Percentiles rank a stretch among this genome's conserved stretches.
These are phyloP conservation scores for Wickerhamiella spandovensis DNA, from an alignment of 805 yeast genomes.

Conservation along the genomic window DNA sequence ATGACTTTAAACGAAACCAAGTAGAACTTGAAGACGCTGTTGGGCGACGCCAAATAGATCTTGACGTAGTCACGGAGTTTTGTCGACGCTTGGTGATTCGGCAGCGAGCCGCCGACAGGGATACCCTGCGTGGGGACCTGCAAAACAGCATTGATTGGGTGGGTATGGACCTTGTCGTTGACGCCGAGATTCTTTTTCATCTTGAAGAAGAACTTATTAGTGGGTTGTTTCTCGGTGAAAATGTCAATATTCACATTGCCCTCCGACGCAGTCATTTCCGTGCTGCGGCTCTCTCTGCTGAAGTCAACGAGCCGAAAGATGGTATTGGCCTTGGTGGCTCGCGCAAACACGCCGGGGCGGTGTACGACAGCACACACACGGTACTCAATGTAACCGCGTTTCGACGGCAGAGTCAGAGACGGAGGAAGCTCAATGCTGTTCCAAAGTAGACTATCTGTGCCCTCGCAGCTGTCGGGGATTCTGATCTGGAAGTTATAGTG, in stretches of 20 bases:
- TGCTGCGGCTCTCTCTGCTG: not conserved
- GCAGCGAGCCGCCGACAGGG: not conserved
- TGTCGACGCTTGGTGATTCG: not conserved
- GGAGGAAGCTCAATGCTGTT: not conserved
- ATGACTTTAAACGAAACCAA: not conserved
- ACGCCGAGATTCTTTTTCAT: not conserved
- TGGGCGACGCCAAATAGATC: not conserved
- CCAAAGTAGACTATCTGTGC: not conserved
- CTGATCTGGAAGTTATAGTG: not conserved
- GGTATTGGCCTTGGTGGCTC: not conserved
- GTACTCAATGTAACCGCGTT: not conserved
- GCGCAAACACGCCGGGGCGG: not conserved
- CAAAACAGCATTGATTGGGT: not conserved
- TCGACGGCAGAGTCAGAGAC: not conserved
- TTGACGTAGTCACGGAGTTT: not conserved
- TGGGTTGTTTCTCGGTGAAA: not conserved
- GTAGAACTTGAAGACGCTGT: not conserved
- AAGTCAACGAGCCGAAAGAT: not conserved
- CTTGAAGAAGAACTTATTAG: not conserved
- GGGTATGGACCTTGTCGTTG: not conserved
- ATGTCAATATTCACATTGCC: not conserved
- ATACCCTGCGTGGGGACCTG: not conserved
- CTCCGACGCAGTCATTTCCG: not conserved
- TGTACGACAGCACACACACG: not conserved
- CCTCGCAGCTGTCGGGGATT: not conserved